Conservation (phyloP, 305 asterid genomes). For the Rubia peregrina region DNA sequence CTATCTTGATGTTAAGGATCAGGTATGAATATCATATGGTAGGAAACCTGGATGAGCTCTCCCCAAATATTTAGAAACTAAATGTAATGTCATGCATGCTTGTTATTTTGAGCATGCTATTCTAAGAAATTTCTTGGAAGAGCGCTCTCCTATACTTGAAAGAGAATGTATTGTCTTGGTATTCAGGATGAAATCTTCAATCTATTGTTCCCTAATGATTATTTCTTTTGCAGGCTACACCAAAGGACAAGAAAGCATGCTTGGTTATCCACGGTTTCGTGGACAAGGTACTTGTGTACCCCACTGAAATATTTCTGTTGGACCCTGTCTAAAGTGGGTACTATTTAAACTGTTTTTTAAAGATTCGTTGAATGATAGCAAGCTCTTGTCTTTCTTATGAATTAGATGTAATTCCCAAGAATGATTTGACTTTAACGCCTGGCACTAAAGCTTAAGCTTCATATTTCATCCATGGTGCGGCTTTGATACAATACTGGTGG, state of each 20-base stretch:
- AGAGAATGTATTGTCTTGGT: background rate
- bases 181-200: background rate
- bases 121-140: background rate
- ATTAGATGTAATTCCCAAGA: background rate
- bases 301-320: background rate
- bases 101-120: background rate
- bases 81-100: background rate
- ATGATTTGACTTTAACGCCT: background rate
- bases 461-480: background rate
- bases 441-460: background rate
- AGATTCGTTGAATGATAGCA: background rate
- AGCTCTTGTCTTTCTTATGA: background rate
- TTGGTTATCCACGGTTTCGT: conserved; percentile 88
- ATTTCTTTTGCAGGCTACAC: conserved; percentile 66
- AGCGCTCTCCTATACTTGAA: background rate
- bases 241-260: conserved; percentile 95
- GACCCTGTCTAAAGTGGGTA: background rate
- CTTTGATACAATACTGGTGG: background rate
- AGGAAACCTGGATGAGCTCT: background rate
- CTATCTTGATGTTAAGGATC: background rate
- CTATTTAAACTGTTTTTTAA: background rate
- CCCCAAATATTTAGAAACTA: background rate
- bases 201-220: background rate
- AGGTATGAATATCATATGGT: background rate
- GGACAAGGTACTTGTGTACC: conserved; percentile 55